Conservation (phyloP, 805 yeast species). For the Sugiyamaella mastotermitis region DNA sequence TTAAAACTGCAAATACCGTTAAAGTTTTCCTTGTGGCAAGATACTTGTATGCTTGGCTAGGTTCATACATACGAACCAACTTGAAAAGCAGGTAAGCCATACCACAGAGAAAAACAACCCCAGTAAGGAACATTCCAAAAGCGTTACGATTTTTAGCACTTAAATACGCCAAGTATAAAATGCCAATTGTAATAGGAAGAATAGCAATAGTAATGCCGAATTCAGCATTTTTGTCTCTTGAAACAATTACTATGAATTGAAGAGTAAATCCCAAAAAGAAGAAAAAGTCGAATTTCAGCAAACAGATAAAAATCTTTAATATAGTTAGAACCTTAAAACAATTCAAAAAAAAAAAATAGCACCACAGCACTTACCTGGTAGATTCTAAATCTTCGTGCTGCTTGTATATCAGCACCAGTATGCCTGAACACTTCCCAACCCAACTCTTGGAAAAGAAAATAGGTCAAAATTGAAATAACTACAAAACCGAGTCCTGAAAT, state of each 20-base stretch:
- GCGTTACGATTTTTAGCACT: conserved; percentile 34
- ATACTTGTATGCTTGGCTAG: conserved; percentile 33
- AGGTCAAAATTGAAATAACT: conserved; percentile 29
- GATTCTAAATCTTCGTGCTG: conserved; percentile 32
- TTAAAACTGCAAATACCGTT: conserved; percentile 40
- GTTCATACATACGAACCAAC: conserved; percentile 39
- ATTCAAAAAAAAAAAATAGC: no score
- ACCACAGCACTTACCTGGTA: conserved; percentile 21
- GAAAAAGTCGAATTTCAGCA: conserved; percentile 39
- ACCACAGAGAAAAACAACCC: conserved; percentile 33
- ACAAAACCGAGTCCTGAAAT: conserved; percentile 36
- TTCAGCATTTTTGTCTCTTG: conserved; percentile 36
- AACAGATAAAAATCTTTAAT: conserved; percentile 35
- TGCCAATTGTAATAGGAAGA: conserved; percentile 38
- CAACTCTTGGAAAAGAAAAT: conserved; percentile 35
- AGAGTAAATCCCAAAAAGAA: conserved; percentile 46
- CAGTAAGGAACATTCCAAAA: conserved; percentile 28
- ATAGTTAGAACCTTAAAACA: no score
- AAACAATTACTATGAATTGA: conserved; percentile 43
- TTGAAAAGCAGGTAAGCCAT: conserved; percentile 44
- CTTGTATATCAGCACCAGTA: conserved; percentile 41
- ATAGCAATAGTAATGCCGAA: conserved; percentile 42
- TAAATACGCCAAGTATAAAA: conserved; percentile 34
- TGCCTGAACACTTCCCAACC: conserved; percentile 44
- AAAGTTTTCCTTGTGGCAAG: conserved; percentile 40